These are phyloP conservation scores for Oryza brachyantha DNA, from an alignment of 176 grass and related monocot genomes.

Conservation along the genomic window DNA sequence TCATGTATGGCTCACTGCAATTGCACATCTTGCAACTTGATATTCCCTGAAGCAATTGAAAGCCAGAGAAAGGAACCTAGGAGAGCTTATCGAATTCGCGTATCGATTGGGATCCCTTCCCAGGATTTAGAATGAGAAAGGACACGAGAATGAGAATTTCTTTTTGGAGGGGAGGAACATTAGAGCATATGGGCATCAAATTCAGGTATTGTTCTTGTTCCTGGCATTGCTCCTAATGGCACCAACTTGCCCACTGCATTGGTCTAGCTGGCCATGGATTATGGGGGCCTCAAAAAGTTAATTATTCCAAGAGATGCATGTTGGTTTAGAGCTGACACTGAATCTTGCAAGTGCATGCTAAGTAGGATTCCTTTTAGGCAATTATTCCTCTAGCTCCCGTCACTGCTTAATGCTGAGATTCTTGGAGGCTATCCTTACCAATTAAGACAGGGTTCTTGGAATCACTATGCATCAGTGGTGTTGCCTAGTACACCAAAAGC, in stretches of 20 bases:
- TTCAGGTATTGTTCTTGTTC: conserved; percentile 39
- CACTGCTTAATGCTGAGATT: conserved; percentile 27
- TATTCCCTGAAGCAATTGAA: conserved; percentile 28
- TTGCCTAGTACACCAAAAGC: conserved; percentile 29
- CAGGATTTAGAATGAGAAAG: conserved; percentile 7
- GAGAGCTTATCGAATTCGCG: conserved; percentile 17
- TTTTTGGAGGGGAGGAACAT: not conserved
- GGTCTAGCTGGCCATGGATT: conserved; percentile 4
- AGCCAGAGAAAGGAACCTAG: conserved; percentile 21
- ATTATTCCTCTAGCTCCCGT: conserved; percentile 42
- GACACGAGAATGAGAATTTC: conserved; percentile 6
- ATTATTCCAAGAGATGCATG: conserved; percentile 47
- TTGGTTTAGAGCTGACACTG: conserved; percentile 39
- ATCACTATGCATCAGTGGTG: conserved; percentile 27
- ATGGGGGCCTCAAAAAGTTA: conserved; percentile 30
- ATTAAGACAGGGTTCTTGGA: conserved; percentile 31
- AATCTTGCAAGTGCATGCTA: conserved; percentile 59
- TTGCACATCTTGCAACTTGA: conserved; percentile 13
- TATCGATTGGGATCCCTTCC: not conserved
- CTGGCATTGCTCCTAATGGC: conserved; percentile 4
- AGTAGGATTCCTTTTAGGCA: conserved; percentile 38
- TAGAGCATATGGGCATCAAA: conserved; percentile 30
- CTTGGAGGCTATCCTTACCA: conserved; percentile 25
- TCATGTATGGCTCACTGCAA: conserved; percentile 14
- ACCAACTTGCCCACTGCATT: conserved; percentile 37